Conservation (phyloP, 192 early-diverging fungal species). For the Powellomyces hirtus region DNA sequence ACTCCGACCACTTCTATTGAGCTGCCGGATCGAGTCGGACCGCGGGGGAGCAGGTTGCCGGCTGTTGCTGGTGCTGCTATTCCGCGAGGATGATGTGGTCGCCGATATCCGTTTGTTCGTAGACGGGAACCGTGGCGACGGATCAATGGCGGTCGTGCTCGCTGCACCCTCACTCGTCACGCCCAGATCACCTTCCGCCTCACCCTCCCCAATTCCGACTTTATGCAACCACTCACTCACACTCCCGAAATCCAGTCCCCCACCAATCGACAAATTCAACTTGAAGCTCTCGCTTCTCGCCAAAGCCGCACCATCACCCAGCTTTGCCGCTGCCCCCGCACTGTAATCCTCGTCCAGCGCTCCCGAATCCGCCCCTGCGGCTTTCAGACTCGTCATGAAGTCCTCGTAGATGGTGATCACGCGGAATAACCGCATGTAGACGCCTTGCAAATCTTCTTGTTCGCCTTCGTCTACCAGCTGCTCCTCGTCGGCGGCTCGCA, state of each 20-base stretch:
- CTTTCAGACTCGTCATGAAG: slow-evolving; percentile 5
- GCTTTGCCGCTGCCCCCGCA: not conserved
- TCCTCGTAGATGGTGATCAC: slow-evolving; percentile 58
- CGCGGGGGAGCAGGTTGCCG: not conserved
- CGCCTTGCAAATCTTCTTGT: slow-evolving; percentile 42
- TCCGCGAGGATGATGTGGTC: not conserved
- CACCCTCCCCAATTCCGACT: not conserved
- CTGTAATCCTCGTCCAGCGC: not conserved
- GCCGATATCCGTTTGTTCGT: too few species aligned
- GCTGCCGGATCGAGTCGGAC: slow-evolving; percentile 12
- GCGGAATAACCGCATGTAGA: slow-evolving; percentile 39
- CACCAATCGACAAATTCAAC: slow-evolving; percentile 9
- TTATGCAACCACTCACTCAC: slow-evolving; percentile 24
- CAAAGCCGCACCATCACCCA: not conserved
- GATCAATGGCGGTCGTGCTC: not conserved
- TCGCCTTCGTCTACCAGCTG: slow-evolving; percentile 48
- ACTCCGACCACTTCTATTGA: not conserved
- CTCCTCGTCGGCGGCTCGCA: slow-evolving; percentile 49
- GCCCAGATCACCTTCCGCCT: not conserved
- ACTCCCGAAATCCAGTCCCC: slow-evolving; percentile 5
- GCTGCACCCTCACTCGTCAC: not conserved
- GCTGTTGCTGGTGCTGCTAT: not conserved
- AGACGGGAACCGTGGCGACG: not conserved
- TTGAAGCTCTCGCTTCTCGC: not conserved
- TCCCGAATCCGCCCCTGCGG: not conserved